Base-by-base conservation (phyloP, 257 asterid species). In the Phtheirospermum japonicum region DNA sequence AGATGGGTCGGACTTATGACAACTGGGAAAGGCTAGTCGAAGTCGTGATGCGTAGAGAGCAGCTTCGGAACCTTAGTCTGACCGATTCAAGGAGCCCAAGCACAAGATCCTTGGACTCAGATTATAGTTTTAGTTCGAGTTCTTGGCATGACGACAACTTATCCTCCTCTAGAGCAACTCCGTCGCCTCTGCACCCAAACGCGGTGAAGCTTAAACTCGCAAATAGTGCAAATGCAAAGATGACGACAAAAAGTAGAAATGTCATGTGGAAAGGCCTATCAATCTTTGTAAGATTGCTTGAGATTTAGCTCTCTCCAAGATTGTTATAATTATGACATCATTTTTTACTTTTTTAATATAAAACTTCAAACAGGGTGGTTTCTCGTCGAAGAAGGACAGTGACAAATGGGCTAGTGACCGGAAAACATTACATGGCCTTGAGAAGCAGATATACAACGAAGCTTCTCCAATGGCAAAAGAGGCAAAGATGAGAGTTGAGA, bases 1-100 rank as follows among this genome's bases (percentile, higher is more conserved):
- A 26, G 6, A 36, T 59, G 64, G 20, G 52, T 9, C 9, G 0
- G 11, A 20, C 12, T 14, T 59, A 59, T 1, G 64, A 59, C 64
- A 59, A 59, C 52, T 37, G 64, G 64, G 64, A 39, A 31, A 59
- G 52, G 52, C n/a, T 39, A 30, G 52, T 52, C 16, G 58, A 23
- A 10, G 58, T 6, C 4, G 58, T 52, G 33, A 11, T 52, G 7
- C 17, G 2, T 28, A 20, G 58, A 28, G 58, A 52, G 20, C n/a
- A 52, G 34, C 36, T 52, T 52, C 42, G 42, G 11, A 36, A 2
- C 4, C 42, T 36, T 36, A 36, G 42, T 36, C 11, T 36, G 11
- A 6, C 42, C 42, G 42, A 36, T 6, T 36, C 42, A 9, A 36
- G 42, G 7, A 36, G 4, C 42, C 2, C 42, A 6, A 36, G 42